These are phyloP conservation scores for Botryotinia calthae DNA, from an alignment of 2,329 filamentous ascomycete species.

Conservation along the genomic window DNA sequence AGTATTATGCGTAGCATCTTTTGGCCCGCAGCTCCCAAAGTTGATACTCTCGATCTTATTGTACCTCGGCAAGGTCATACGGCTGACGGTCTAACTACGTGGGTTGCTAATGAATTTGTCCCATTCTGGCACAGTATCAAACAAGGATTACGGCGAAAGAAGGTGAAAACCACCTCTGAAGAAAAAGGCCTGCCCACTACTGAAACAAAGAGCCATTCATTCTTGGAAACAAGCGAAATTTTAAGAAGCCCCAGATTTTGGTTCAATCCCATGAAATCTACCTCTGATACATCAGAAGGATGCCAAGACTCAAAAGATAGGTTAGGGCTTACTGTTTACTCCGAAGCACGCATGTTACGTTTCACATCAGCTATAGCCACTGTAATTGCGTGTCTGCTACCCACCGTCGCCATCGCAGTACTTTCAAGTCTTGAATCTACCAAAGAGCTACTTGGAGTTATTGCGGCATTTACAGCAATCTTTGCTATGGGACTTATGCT, in stretches of 20 bases:
- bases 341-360: constrained; percentile 1
- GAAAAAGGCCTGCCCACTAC: neutral
- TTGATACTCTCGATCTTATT: constrained; percentile 21
- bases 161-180: neutral
- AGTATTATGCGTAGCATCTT: constrained; percentile 15
- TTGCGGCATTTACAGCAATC: constrained; percentile 26
- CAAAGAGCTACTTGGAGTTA: constrained; percentile 21
- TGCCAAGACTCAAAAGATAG: neutral
- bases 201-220: neutral
- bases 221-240: neutral
- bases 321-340: constrained; percentile 7
- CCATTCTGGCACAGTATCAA: constrained; percentile 23
- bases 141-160: neutral
- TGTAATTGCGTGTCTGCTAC: constrained; percentile 27
- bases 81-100: constrained; percentile 25
- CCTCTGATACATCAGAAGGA: neutral
- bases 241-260: neutral
- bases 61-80: constrained; percentile 20
- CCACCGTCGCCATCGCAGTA: constrained; percentile 26
- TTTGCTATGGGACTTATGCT: constrained; percentile 28
- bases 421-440: constrained; percentile 24
- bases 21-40: neutral
- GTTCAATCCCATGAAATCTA: neutral
- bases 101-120: constrained; percentile 24
- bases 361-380: constrained; percentile 28